Base-by-base conservation (phyloP, 768 basidiomycete genomes). In the Mycena belliarum region DNA sequence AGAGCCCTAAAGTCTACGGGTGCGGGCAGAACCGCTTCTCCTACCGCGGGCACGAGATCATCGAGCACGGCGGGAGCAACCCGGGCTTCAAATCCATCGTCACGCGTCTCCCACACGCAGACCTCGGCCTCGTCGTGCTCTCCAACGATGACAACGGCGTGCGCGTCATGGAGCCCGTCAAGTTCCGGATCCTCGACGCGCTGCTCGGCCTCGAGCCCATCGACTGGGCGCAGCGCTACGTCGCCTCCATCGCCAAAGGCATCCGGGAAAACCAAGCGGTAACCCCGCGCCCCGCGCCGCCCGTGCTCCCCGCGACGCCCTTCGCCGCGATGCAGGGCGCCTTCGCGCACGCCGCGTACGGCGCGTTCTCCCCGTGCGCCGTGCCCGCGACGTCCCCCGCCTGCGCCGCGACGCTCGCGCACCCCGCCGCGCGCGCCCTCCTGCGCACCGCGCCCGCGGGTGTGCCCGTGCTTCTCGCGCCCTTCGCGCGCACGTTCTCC, bases 61-160 rank as follows among this genome's bases (percentile, higher is more conserved):
- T 79, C 21, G 77, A 79, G 47, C 78, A 80, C 63, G 75, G 75
- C 5, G 76, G 79, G 4, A 71, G 66, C 37, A 74, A 75, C 56
- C 75, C 76, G 1, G 77, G 77, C 1, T 78, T 68, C 59, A 67
- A 67, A 25, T 66, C 64, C 15, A 67, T 56, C 15, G 55, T 65
- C 25, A 29, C 58, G 21, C 58, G 57, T 7, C 47, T 63, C 3
- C 62, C 62, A 8, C n/a, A 60, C 23, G 74, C 75, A 14, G 72
- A 75, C 26, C 65, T 80, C 7, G 79, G 70, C 1, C 67, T 80
- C 20, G 67, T 77, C 10, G 64, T 73, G 0, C 66, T 80, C 4
- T 75, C 74, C 2, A 79, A 80, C 54, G 77, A 80, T 48, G 76
- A 65, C 0, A 67, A 68, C 14, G 78, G 76, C 16, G 64, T 63